Percentiles rank a stretch among this genome's conserved stretches.
Evolutionary conservation across 768 basidiomycete genomes (phyloP).

Genomic region (Lyophyllum shimeji): DNA sequence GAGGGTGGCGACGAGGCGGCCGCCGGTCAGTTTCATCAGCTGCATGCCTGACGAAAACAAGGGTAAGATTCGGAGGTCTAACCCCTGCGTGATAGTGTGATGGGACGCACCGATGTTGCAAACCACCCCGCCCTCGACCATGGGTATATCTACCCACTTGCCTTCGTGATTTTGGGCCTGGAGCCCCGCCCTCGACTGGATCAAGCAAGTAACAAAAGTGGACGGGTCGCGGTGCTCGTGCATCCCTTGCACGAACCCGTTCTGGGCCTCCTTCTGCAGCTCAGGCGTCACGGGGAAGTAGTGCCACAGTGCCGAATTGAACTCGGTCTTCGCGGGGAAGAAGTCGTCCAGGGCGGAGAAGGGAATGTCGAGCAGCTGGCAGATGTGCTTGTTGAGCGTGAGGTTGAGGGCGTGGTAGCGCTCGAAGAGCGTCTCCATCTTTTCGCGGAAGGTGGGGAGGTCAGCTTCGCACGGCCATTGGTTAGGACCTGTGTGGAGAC

Average conservation of each 20-base stretch:
- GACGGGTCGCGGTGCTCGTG: constrained; percentile 31
- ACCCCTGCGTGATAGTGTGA: not conserved
- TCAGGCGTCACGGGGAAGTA: constrained; percentile 25
- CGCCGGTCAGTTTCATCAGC: constrained; percentile 28
- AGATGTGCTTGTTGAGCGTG: constrained; percentile 28
- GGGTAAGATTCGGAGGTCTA: not conserved
- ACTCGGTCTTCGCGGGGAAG: constrained; percentile 24
- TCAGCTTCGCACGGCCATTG: constrained; percentile 28
- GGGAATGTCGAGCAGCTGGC: constrained; percentile 22
- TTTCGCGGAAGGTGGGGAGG: constrained; percentile 24
- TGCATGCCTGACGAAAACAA: constrained; percentile 22
- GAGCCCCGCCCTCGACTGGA: constrained; percentile 26
- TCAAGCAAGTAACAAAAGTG: constrained; percentile 29
- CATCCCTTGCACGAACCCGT: constrained; percentile 30
- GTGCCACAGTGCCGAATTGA: constrained; percentile 30
- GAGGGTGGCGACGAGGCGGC: constrained; percentile 26
- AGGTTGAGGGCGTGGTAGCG: constrained; percentile 25
- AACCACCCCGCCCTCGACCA: constrained; percentile 28
- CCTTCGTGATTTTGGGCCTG: constrained; percentile 29
- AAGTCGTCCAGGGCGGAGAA: constrained; percentile 20
- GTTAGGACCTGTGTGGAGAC: constrained; percentile 22
- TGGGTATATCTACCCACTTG: constrained; percentile 27
- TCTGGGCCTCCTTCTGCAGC: constrained; percentile 16
- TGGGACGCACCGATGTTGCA: constrained; percentile 26
- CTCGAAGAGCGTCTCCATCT: constrained; percentile 26